Conservation (phyloP, 352 stramenopile species). For the Phytophthora cactorum region DNA sequence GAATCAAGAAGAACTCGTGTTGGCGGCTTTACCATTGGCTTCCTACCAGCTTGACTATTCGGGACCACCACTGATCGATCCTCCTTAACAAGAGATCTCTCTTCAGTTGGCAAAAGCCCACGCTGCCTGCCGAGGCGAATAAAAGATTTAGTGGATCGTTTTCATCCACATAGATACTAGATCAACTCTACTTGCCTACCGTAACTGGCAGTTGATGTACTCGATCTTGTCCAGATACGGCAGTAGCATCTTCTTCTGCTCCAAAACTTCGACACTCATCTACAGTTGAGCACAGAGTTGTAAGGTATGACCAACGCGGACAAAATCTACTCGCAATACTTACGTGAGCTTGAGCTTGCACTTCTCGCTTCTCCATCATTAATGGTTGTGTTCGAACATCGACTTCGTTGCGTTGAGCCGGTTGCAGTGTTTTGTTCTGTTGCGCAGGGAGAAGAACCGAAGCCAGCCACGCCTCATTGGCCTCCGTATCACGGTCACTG, state of each 20-base stretch:
- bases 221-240: conserved; percentile 89
- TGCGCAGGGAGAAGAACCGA: conserved; percentile 25
- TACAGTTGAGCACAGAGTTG: conserved; percentile 6
- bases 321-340: not conserved
- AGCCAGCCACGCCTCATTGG: conserved; percentile 33
- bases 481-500: conserved; percentile 9
- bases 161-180: not conserved
- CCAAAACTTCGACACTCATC: conserved; percentile 65
- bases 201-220: conserved; percentile 86
- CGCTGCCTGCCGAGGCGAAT: conserved; percentile 39
- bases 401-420: conserved; percentile 16
- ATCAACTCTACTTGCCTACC: conserved; percentile 29
- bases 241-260: conserved; percentile 85
- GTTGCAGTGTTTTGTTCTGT: conserved; percentile 1
- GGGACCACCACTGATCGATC: conserved; percentile 3
- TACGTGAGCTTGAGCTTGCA: conserved; percentile 13
- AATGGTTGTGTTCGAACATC: conserved; percentile 4
- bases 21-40: conserved; percentile 12
- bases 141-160: not conserved
- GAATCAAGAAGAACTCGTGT: conserved; percentile 9
- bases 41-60: conserved; percentile 9
- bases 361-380: conserved; percentile 20
- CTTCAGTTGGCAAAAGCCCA: conserved; percentile 45
- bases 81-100: conserved; percentile 7
- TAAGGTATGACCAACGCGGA: no score